Conservation (phyloP, 1,284 basidiomycete species). For the Neonothopanus nambi region DNA sequence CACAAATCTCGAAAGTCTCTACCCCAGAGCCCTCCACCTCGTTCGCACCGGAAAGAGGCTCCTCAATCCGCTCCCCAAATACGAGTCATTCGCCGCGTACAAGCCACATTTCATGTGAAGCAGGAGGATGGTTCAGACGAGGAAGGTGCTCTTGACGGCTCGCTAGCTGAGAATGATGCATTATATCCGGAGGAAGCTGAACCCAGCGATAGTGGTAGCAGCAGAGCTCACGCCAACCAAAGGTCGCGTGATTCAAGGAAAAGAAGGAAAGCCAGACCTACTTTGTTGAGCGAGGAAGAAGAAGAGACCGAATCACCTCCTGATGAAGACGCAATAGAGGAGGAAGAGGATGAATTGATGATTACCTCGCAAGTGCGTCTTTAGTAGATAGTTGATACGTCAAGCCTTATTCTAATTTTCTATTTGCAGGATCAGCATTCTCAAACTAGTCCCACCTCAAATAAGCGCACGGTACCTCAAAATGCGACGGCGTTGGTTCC, state of each 20-base stretch:
- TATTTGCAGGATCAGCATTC: no score
- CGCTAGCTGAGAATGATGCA: background rate
- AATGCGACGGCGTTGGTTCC: no score
- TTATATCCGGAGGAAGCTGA: background rate
- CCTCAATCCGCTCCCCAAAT: conserved; percentile 12
- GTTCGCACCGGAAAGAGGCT: background rate
- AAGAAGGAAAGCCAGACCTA: background rate
- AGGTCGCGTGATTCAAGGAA: background rate
- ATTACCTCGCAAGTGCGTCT: conserved; percentile 26
- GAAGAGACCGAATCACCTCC: background rate
- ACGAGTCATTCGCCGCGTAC: conserved; percentile 40
- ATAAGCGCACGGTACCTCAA: no score
- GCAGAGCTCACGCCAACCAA: background rate
- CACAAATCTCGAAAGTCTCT: background rate
- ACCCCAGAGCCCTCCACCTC: background rate
- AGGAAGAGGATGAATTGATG: conserved; percentile 34
- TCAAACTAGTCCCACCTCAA: no score
- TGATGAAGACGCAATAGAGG: conserved; percentile 6
- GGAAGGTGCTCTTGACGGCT: conserved; percentile 1
- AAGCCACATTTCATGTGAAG: conserved; percentile 40
- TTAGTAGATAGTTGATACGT: no score
- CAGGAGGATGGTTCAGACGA: conserved; percentile 37
- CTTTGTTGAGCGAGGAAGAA: conserved; percentile 1
- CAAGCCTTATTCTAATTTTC: no score
- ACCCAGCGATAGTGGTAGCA: background rate